A percentile compares a stretch with the other conserved stretches of the same genome.
These are phyloP conservation scores for Scheffersomyces spartinae DNA, from an alignment of 805 yeast genomes.

Conservation along the genomic window DNA sequence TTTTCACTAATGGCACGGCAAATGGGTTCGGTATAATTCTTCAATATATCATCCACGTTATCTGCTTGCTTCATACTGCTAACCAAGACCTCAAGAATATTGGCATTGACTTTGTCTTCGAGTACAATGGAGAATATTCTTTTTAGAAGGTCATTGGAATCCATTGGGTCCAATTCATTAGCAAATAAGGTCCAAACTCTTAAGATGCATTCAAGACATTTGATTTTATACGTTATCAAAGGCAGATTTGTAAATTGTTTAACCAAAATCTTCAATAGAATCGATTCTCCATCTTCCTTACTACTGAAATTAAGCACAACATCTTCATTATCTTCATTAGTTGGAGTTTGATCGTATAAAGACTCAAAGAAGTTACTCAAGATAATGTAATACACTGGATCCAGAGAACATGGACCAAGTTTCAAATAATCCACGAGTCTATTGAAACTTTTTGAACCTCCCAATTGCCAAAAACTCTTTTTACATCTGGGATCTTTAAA, in stretches of 20 bases:
- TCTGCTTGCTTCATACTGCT: too few species aligned
- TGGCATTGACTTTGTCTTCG: too few species aligned
- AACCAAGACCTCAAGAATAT: constrained; percentile 6
- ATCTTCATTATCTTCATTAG: constrained; percentile 6
- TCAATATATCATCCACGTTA: too few species aligned
- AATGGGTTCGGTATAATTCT: too few species aligned
- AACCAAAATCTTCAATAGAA: constrained; percentile 9
- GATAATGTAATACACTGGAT: constrained; percentile 34
- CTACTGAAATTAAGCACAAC: constrained; percentile 10
- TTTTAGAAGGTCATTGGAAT: too few species aligned
- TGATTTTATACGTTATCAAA: too few species aligned
- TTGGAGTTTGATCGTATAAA: constrained; percentile 2
- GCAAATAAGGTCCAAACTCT: constrained; percentile 3
- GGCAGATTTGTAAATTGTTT: constrained; percentile 8
- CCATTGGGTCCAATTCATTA: too few species aligned
- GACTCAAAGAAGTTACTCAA: constrained; percentile 13
- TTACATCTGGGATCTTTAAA: constrained; percentile 20
- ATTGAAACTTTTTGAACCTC: constrained; percentile 30
- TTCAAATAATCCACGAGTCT: constrained; percentile 35
- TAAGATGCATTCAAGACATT: constrained; percentile 11
- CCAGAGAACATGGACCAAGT: constrained; percentile 44
- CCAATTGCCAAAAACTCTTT: constrained; percentile 40
- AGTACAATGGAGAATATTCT: too few species aligned
- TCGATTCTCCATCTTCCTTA: constrained; percentile 9
- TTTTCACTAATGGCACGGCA: too few species aligned